These are phyloP conservation scores for Xanthoconium separans DNA, from an alignment of 1,284 basidiomycete species.

Conservation along the genomic window DNA sequence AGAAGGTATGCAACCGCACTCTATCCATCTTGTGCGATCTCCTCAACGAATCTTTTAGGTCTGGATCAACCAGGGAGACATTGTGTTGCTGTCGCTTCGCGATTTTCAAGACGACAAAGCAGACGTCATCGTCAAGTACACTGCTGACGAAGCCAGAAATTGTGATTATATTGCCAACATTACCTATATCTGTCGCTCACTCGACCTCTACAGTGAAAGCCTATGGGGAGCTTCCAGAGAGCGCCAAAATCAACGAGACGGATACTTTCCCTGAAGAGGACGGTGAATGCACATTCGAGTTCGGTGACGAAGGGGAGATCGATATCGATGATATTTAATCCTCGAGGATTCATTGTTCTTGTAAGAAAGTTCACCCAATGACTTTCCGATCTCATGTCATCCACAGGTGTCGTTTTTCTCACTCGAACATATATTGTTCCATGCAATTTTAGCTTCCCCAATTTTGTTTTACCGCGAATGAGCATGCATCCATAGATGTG, in stretches of 20 bases:
- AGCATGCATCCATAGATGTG: conserved; percentile 27
- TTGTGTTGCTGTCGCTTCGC: conserved; percentile 93
- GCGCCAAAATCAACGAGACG: conserved; percentile 98
- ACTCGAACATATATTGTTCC: conserved; percentile 5
- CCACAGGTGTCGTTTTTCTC: conserved; percentile 12
- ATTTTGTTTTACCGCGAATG: conserved; percentile 12
- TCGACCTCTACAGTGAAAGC: conserved; percentile 70
- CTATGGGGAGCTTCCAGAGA: conserved; percentile 96
- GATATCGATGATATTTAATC: conserved; percentile 77
- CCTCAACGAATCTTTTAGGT: conserved; percentile 56
- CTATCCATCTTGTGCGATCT: neutral
- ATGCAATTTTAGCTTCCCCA: conserved; percentile 6
- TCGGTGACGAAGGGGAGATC: conserved; percentile 82
- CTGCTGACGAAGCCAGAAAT: conserved; percentile 90
- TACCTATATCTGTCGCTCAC: neutral
- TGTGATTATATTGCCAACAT: conserved; percentile 37
- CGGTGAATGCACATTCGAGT: conserved; percentile 86
- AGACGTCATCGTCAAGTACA: conserved; percentile 99
- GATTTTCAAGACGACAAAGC: conserved; percentile 99
- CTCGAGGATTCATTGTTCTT: conserved; percentile 8
- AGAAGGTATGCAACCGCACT: conserved; percentile 71
- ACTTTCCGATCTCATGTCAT: neutral
- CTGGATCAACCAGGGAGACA: conserved; percentile 99
- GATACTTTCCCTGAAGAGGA: conserved; percentile 91
- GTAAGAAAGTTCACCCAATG: conserved; percentile 7